These are phyloP conservation scores for Eruca vesicaria DNA, from an alignment of 441 rosid genomes.

Conservation along the genomic window DNA sequence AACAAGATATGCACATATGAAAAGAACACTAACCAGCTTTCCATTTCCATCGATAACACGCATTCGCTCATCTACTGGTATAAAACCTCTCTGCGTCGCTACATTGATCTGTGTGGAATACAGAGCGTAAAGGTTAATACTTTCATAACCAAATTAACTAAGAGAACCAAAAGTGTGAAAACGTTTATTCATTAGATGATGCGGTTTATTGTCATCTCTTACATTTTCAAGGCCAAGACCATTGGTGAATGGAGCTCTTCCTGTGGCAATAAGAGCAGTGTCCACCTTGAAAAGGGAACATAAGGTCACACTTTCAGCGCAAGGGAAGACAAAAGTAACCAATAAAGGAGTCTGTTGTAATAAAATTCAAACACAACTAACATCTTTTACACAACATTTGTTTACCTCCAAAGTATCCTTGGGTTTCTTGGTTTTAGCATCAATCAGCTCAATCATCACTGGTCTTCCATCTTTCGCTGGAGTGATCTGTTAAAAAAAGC, in stretches of 20 bases:
- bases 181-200: neutral
- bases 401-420: constrained; percentile 88
- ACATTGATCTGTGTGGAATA: constrained; percentile 63
- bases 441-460: constrained; percentile 89
- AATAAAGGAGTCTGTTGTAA: neutral
- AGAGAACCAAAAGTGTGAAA: constrained; percentile 9
- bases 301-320: constrained; percentile 15
- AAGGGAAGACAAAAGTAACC: neutral
- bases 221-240: constrained; percentile 97
- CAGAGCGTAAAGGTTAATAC: constrained; percentile 1
- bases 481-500: constrained; percentile 55
- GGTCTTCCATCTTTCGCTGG: constrained; percentile 98
- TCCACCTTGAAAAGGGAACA: constrained; percentile 60
- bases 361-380: neutral
- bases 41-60: constrained; percentile 82
- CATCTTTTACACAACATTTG: neutral
- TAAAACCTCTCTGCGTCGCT: constrained; percentile 82
- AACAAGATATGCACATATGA: neutral
- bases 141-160: constrained; percentile 9
- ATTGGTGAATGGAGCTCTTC: constrained; percentile 93
- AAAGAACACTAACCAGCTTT: constrained; percentile 53
- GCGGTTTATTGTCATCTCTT: constrained; percentile 6
- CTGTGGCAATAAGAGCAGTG: constrained; percentile 96
- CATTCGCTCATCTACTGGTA: constrained; percentile 93
- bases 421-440: constrained; percentile 94